Conservation (phyloP, 306 rosid species). For the Styphnolobium japonicum region DNA sequence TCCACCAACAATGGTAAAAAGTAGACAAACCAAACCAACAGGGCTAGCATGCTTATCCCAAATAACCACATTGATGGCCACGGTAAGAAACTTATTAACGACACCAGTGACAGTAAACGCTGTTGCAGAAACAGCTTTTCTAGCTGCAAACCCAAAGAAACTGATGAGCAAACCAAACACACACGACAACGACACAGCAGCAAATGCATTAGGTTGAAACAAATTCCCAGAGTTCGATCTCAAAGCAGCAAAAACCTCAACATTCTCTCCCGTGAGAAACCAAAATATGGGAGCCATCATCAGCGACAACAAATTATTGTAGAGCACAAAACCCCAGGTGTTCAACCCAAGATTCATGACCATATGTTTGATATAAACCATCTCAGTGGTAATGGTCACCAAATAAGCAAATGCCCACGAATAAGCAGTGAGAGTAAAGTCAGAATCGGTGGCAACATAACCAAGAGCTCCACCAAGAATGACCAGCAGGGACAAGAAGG, state of each 20-base stretch:
- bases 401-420: conserved; percentile 94
- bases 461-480: conserved; percentile 91
- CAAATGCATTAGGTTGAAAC: conserved; percentile 53
- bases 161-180: conserved; percentile 89
- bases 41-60: conserved; percentile 99
- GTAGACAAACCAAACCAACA: conserved; percentile 80
- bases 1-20: conserved; percentile 82
- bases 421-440: conserved; percentile 77
- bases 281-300: conserved; percentile 87
- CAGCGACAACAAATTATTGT: conserved; percentile 71
- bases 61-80: conserved; percentile 79
- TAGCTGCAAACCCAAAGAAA: conserved; percentile 93
- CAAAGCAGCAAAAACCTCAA: conserved; percentile 61
- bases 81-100: conserved; percentile 91
- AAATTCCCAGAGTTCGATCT: conserved; percentile 46
- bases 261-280: conserved; percentile 81
- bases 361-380: conserved; percentile 97
- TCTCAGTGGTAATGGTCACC: conserved; percentile 85
- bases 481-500: conserved; percentile 65
- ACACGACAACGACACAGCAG: conserved; percentile 72
- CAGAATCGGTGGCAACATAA: conserved; percentile 88
- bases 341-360: conserved; percentile 87
- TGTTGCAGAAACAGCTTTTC: conserved; percentile 89
- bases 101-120: conserved; percentile 97
- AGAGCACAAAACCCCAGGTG: conserved; percentile 93